These are phyloP conservation scores for Condylostoma magnum DNA, from an alignment of 169 alveolate species.

Conservation along the genomic window DNA sequence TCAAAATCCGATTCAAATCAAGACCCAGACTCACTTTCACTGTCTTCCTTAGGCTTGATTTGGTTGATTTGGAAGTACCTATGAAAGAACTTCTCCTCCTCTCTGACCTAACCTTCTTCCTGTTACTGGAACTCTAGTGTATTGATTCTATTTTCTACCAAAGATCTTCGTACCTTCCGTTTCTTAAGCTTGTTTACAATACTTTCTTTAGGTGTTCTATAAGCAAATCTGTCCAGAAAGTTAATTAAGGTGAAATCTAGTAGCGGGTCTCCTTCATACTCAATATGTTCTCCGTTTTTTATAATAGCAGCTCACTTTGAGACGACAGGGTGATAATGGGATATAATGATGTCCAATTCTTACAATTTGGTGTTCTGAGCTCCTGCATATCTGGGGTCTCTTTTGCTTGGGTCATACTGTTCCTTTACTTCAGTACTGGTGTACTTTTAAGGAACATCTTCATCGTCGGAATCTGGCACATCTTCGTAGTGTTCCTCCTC, in stretches of 20 bases:
- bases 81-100: constrained; percentile 47
- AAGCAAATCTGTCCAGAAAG: constrained; percentile 70
- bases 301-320: constrained; percentile 63
- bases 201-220: constrained; percentile 68
- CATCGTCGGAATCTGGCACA: constrained; percentile 35
- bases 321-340: constrained; percentile 78
- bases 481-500: constrained; percentile 54
- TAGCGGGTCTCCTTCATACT: constrained; percentile 79
- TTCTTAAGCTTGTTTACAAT: constrained; percentile 50
- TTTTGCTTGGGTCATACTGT: constrained; percentile 70
- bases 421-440: background rate
- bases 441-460: constrained; percentile 25
- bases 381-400: constrained; percentile 75
- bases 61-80: constrained; percentile 42
- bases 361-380: constrained; percentile 66
- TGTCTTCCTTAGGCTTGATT: constrained; percentile 24
- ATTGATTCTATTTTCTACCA: constrained; percentile 10
- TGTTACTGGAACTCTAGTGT: constrained; percentile 10
- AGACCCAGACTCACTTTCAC: constrained; percentile 22
- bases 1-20: no score
- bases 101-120: constrained; percentile 28
- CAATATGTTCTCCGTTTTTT: constrained; percentile 46
- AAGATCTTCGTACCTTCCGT: constrained; percentile 16
- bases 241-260: constrained; percentile 73
- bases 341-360: constrained; percentile 56